Percentiles rank a stretch among this genome's conserved stretches.
phyloP scores from a whole-genome alignment of 805 yeast species.

The Monosporozyma yasuniensis region DNA sequence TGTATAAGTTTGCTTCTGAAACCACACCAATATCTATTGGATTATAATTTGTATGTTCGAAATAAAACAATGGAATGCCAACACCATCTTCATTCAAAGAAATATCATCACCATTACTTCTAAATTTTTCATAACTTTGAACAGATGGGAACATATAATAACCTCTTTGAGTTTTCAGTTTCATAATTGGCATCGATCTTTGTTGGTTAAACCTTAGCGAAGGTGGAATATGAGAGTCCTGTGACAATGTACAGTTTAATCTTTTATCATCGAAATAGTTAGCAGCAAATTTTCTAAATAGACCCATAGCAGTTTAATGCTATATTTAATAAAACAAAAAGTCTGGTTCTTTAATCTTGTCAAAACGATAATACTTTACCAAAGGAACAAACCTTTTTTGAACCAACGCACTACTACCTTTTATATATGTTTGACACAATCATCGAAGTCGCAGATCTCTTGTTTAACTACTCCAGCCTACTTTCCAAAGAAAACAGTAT shows the following conservation, averaged over 20 bases:
- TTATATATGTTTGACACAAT: no score
- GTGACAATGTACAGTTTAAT: conserved; percentile 1
- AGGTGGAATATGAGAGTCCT: conserved; percentile 2
- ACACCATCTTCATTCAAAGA: conserved; percentile 11
- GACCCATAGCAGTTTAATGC: not conserved
- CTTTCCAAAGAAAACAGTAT: no score
- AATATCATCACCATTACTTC: conserved; percentile 3
- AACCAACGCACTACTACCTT: no score
- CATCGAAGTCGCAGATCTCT: no score
- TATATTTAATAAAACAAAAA: not conserved
- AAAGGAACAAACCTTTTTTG: no score
- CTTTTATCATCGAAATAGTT: not conserved
- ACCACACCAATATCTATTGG: not conserved
- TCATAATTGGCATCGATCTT: conserved; percentile 7
- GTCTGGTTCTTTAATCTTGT: no score
- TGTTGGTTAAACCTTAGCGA: conserved; percentile 5
- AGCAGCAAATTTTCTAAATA: conserved; percentile 2
- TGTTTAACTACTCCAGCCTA: no score
- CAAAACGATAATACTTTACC: no score
- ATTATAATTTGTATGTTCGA: conserved; percentile 2
- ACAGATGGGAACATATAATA: conserved; percentile 12
- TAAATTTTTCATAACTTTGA: conserved; percentile 12
- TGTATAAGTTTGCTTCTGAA: not conserved
- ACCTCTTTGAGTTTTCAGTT: conserved; percentile 4
- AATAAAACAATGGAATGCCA: conserved; percentile 13